Conservation (phyloP, 768 basidiomycete genomes). For the Hypholoma sublateritium region DNA sequence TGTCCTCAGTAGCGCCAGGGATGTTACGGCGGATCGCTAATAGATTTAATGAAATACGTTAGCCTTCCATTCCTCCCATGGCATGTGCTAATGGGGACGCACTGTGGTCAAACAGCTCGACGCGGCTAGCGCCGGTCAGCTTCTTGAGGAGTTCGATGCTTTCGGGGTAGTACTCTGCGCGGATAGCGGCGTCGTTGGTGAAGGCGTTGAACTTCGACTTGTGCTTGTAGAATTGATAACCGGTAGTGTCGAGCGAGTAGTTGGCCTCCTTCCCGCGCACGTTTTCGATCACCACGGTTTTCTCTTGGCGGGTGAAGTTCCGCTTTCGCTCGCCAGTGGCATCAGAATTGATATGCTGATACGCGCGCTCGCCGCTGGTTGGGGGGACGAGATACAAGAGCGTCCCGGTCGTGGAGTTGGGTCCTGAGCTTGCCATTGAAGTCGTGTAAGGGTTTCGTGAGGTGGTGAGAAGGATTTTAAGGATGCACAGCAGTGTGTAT, state of each 20-base stretch:
- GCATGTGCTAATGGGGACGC: constrained; percentile 18
- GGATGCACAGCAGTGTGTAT: neutral
- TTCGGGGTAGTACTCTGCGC: constrained; percentile 60
- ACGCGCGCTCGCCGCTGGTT: constrained; percentile 39
- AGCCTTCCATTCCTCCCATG: neutral
- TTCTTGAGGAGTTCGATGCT: constrained; percentile 57
- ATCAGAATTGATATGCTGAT: constrained; percentile 31
- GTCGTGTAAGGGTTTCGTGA: neutral
- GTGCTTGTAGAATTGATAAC: constrained; percentile 45
- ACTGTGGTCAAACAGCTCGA: constrained; percentile 67
- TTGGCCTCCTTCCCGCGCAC: constrained; percentile 48
- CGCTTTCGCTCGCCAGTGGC: constrained; percentile 32
- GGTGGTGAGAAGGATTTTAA: neutral
- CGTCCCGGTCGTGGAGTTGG: constrained; percentile 24
- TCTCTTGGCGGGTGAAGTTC: constrained; percentile 32
- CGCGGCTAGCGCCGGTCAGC: constrained; percentile 56
- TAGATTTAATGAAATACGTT: neutral
- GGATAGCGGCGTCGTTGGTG: constrained; percentile 48
- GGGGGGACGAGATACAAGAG: constrained; percentile 40
- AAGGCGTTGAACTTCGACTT: constrained; percentile 49
- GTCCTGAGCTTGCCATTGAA: neutral
- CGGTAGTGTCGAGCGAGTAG: constrained; percentile 46
- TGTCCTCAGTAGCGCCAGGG: constrained; percentile 35
- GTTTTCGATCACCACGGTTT: constrained; percentile 48
- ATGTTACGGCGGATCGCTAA: constrained; percentile 46